Evolutionary conservation across 768 basidiomycete genomes (phyloP).

Genomic region (Cantharellus anzutake): DNA sequence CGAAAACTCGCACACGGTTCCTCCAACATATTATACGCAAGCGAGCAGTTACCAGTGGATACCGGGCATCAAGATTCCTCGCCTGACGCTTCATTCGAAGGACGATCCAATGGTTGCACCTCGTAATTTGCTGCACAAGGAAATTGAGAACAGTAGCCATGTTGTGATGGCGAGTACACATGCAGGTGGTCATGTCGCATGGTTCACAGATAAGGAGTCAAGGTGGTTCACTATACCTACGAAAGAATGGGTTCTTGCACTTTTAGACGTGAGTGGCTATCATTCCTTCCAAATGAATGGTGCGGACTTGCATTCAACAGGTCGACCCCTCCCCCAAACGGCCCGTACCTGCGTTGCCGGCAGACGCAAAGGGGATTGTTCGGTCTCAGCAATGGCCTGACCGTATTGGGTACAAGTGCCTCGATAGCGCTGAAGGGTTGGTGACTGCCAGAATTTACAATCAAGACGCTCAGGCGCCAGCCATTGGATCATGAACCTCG

Average conservation of each 20-base stretch:
- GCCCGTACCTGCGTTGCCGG: neutral
- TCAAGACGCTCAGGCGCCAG: too few relatives aligned
- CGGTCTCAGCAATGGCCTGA: neutral
- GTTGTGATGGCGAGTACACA: conserved; percentile 12
- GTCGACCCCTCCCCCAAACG: neutral
- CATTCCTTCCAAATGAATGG: neutral
- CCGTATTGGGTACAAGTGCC: neutral
- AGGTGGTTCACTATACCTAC: neutral
- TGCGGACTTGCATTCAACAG: neutral
- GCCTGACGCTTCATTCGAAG: conserved; percentile 13
- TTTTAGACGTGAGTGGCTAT: neutral
- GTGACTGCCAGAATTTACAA: neutral
- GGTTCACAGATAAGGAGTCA: conserved; percentile 5
- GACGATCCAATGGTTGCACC: conserved; percentile 16
- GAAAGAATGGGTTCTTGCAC: neutral
- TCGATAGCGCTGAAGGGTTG: neutral
- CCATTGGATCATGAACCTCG: too few relatives aligned
- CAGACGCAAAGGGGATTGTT: neutral
- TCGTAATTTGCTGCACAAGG: conserved; percentile 10
- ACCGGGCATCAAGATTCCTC: conserved; percentile 12
- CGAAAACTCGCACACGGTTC: too few relatives aligned
- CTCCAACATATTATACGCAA: too few relatives aligned
- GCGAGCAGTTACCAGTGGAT: conserved; percentile 9
- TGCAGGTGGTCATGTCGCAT: conserved; percentile 15
- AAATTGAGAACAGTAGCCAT: conserved; percentile 8